Base-by-base conservation (phyloP, 1,284 basidiomycete genomes). In the Pascua sp. region DNA sequence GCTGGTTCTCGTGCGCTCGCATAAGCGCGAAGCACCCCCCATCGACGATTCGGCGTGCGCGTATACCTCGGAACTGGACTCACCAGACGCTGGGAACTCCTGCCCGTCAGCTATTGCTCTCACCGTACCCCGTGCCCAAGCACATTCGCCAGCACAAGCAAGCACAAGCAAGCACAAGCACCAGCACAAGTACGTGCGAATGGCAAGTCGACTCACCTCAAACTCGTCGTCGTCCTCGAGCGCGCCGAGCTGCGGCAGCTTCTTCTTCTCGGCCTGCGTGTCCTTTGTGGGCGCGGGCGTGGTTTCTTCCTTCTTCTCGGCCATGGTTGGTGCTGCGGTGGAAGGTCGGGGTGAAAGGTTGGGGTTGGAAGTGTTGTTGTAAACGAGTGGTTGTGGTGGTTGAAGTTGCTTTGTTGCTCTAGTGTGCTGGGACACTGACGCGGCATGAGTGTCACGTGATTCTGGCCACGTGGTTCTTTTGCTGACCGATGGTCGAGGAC, bases 221-320 rank as follows among this genome's bases (percentile, higher is more conserved):
- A 79, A 79, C 69, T 79, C 77, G 61, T 79, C 77, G 67, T 79
- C 77, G 61, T 79, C 77, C 65, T 79, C 77, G 42, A 79, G 64
- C 42, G 76, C 72, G 46, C 77, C 77, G 11, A 79, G 64, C 62
- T 78, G 75, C 37, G 72, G 74, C 45, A 75, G 60, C 58, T 70
- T 69, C 71, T 73, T 75, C 65, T 70, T 73, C 54, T 65, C 45
- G 11, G 40, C 45, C 7, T 42, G 41, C 15, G 41, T 40, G 32
- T 43, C 49, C 46, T 55, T 44, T 36, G 42, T 48, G 17, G 49
- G 42, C 24, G 54, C 55, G 45, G 48, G 38, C 50, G 49, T 52
- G 39, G 48, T 56, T 40, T 56, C 55, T 13, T 49, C 54, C 54
- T 56, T 56, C 54, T 55, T 56, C 43, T 59, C 57, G 48, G 56